These are phyloP conservation scores for Citrus inodora DNA, from an alignment of 345 rosid genomes.

Conservation along the genomic window DNA sequence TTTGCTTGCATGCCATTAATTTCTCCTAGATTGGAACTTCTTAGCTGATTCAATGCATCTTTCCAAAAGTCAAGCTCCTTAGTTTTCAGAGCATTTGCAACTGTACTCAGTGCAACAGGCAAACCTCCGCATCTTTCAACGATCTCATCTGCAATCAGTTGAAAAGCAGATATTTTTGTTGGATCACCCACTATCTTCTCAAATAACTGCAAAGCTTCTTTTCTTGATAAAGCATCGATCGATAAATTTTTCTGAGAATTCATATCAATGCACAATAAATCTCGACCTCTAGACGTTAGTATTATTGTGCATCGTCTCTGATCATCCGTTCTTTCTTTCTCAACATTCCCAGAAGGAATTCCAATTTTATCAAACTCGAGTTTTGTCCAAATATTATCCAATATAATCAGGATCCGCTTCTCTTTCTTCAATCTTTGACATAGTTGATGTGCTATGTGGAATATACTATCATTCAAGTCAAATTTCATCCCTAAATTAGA, in stretches of 20 bases:
- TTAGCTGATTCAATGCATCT: too few species aligned
- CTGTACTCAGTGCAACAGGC: too few species aligned
- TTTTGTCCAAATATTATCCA: slow-evolving; percentile 5
- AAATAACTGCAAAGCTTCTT: slow-evolving; percentile 16
- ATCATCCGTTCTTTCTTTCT: not conserved
- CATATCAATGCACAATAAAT: slow-evolving; percentile 14
- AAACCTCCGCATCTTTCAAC: too few species aligned
- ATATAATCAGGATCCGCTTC: not conserved
- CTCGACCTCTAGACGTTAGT: slow-evolving; percentile 9
- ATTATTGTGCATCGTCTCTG: slow-evolving; percentile 16
- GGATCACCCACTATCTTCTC: not conserved
- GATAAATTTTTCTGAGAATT: not conserved
- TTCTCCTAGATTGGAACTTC: too few species aligned
- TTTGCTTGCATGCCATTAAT: too few species aligned
- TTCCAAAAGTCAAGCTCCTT: too few species aligned
- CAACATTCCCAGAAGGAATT: not conserved
- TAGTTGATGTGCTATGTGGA: not conserved
- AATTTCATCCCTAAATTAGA: not conserved
- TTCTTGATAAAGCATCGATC: not conserved
- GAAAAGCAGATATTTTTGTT: too few species aligned
- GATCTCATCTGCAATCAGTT: too few species aligned
- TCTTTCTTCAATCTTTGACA: not conserved
- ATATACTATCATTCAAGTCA: not conserved
- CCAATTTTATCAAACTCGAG: not conserved
- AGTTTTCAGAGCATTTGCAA: too few species aligned